These are phyloP conservation scores for Arctium lappa DNA, from an alignment of 129 eudicot genomes.

Conservation along the genomic window DNA sequence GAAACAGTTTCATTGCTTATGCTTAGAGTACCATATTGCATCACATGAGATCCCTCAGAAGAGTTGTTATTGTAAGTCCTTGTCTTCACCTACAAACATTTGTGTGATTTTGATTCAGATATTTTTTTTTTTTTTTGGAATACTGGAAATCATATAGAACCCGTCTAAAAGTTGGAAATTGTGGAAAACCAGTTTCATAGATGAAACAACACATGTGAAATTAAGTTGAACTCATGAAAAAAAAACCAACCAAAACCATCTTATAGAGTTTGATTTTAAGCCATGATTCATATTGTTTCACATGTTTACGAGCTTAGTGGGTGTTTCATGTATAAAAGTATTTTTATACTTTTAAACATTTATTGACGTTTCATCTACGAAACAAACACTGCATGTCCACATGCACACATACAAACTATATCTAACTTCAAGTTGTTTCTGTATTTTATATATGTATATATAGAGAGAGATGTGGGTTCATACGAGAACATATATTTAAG, in stretches of 20 bases:
- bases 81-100: slow-evolving; percentile 52
- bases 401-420: background rate
- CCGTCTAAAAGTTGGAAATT: background rate
- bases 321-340: too few species aligned
- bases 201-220: background rate
- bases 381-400: background rate
- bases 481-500: too few species aligned
- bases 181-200: background rate
- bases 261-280: too few species aligned
- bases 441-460: background rate
- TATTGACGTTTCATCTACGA: background rate
- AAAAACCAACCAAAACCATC: too few species aligned
- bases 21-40: slow-evolving; percentile 70
- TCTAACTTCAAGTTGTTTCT: background rate
- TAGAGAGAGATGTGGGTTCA: too few species aligned
- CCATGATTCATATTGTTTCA: too few species aligned
- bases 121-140: too few species aligned
- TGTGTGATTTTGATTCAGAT: background rate
- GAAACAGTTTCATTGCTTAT: slow-evolving; percentile 59
- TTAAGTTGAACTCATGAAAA: too few species aligned
- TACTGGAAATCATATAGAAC: too few species aligned
- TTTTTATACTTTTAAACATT: too few species aligned
- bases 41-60: slow-evolving; percentile 78
- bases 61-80: slow-evolving; percentile 63
- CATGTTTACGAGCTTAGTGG: too few species aligned